Conservation (phyloP, 306 rosid genomes). For the Lathyrus aphaca region DNA sequence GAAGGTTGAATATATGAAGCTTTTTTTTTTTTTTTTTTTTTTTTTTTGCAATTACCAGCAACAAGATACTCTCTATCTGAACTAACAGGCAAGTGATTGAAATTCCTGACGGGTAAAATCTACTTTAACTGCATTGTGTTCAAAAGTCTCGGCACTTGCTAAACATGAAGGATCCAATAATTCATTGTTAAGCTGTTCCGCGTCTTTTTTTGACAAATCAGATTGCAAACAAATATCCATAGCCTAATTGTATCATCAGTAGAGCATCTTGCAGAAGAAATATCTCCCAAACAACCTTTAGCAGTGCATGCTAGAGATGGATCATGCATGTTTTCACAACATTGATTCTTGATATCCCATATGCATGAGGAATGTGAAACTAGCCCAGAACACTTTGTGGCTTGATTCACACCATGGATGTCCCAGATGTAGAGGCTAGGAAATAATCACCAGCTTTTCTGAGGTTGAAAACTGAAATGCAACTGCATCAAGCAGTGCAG, state of each 20-base stretch:
- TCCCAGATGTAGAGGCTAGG: slow-evolving; percentile 73
- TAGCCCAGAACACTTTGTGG: slow-evolving; percentile 63
- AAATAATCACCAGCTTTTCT: slow-evolving; percentile 75
- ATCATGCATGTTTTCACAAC: slow-evolving; percentile 78
- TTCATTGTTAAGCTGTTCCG: slow-evolving; percentile 44
- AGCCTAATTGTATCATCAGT: slow-evolving; percentile 74
- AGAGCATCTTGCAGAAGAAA: slow-evolving; percentile 83
- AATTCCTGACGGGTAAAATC: slow-evolving; percentile 57
- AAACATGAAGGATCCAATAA: slow-evolving; percentile 49
- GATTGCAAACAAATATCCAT: slow-evolving; percentile 76
- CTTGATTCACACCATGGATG: slow-evolving; percentile 69
- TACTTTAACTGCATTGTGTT: slow-evolving; percentile 62
- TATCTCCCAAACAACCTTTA: slow-evolving; percentile 82
- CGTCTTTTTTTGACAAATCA: slow-evolving; percentile 46
- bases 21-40: slow-evolving; percentile 73
- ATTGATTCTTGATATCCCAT: slow-evolving; percentile 82
- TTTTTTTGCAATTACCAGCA: slow-evolving; percentile 77
- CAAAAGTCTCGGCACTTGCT: slow-evolving; percentile 65
- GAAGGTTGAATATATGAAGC: slow-evolving; percentile 70
- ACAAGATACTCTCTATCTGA: slow-evolving; percentile 79
- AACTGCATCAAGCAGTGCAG: slow-evolving; percentile 69
- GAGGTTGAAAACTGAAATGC: slow-evolving; percentile 70
- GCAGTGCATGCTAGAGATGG: slow-evolving; percentile 77
- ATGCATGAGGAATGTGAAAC: slow-evolving; percentile 82
- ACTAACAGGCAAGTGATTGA: slow-evolving; percentile 76